A percentile compares a stretch with the other conserved stretches of the same genome.
Conservation (phyloP, 257 asterid genomes). For the Nicotiana paniculata region DNA sequence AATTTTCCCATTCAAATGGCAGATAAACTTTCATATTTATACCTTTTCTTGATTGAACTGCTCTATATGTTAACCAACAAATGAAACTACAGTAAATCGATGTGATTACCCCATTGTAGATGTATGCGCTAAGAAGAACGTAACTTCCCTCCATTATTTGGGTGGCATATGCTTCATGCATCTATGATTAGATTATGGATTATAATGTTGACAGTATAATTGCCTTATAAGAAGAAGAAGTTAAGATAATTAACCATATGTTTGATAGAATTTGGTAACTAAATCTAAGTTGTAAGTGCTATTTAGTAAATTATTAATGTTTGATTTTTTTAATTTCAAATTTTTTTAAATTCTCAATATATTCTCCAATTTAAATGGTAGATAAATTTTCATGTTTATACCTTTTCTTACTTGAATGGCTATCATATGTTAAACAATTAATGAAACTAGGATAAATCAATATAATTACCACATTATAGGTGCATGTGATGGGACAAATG, state of each 20-base stretch:
- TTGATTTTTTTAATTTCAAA: too few species aligned
- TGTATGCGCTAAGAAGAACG: background rate
- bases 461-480: background rate
- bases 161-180: background rate
- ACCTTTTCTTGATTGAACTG: background rate
- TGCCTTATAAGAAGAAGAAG: too few species aligned
- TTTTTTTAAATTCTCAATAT: too few species aligned
- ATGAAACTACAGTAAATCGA: background rate
- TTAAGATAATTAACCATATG: too few species aligned
- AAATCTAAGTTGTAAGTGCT: too few species aligned
- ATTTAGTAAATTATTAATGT: too few species aligned
- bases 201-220: background rate
- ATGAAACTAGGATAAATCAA: background rate
- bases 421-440: background rate
- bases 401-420: background rate
- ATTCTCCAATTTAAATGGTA: too few species aligned
- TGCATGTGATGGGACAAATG: background rate
- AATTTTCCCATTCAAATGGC: background rate
- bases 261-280: too few species aligned
- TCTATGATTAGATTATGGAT: background rate
- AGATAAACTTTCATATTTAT: background rate
- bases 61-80: background rate
- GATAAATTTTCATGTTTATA: background rate
- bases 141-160: background rate
- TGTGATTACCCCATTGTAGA: background rate